These are phyloP conservation scores for Stemphylium beticola DNA, from an alignment of 2,329 filamentous ascomycete species.

Conservation along the genomic window DNA sequence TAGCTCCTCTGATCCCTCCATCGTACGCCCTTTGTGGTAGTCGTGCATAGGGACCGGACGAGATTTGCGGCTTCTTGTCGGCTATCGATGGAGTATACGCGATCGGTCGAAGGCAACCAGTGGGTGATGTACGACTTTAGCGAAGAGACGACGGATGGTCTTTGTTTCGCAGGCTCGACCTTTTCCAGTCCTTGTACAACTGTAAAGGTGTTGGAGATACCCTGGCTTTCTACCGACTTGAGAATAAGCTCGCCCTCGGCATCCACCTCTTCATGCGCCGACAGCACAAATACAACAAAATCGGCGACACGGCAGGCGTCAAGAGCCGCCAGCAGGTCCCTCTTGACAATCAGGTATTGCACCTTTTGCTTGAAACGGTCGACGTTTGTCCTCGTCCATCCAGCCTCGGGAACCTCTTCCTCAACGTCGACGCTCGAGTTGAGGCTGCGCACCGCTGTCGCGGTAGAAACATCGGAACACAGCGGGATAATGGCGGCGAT, in stretches of 20 bases:
- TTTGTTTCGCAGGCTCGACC: conserved; percentile 79
- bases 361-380: conserved; percentile 95
- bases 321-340: conserved; percentile 76
- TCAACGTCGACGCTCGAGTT: conserved; percentile 83
- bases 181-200: conserved; percentile 80
- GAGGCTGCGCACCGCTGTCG: conserved; percentile 70
- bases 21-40: conserved; percentile 88
- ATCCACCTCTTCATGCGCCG: conserved; percentile 83
- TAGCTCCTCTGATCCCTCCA: conserved; percentile 97
- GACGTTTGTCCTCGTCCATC: conserved; percentile 69
- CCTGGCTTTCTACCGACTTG: conserved; percentile 88
- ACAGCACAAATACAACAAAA: conserved; percentile 86
- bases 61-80: conserved; percentile 90
- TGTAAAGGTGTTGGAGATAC: conserved; percentile 89
- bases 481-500: conserved; percentile 89
- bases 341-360: conserved; percentile 77
- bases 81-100: conserved; percentile 85
- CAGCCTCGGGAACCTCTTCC: conserved; percentile 64
- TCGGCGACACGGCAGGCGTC: conserved; percentile 90
- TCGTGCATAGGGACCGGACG: conserved; percentile 88
- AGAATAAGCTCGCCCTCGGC: conserved; percentile 83
- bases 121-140: conserved; percentile 92
- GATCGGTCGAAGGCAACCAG: conserved; percentile 92
- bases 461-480: conserved; percentile 72
- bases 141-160: conserved; percentile 76